phyloP scores from a whole-genome alignment of 768 basidiomycete species.

The Dentipellis sp. region DNA sequence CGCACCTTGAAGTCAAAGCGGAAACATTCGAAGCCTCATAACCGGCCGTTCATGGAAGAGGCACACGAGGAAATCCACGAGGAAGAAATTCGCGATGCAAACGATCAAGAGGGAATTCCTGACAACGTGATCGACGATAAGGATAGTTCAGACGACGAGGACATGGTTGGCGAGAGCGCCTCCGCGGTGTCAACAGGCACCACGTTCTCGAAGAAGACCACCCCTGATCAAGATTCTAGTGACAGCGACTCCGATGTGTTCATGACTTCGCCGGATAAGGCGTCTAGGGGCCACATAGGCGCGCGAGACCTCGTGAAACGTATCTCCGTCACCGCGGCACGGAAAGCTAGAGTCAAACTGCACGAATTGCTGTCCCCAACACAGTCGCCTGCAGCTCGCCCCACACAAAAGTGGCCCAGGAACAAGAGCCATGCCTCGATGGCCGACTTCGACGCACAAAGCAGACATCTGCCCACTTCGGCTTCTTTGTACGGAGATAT shows the following conservation, averaged over 20 bases:
- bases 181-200: slow-evolving; percentile 48
- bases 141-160: slow-evolving; percentile 26
- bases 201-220: slow-evolving; percentile 23
- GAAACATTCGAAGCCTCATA: slow-evolving; percentile 28
- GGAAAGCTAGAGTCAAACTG: slow-evolving; percentile 13
- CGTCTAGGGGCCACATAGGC: no score
- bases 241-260: slow-evolving; percentile 9
- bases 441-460: not conserved
- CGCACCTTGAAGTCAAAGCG: slow-evolving; percentile 41
- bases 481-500: not conserved
- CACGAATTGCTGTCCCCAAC: slow-evolving; percentile 6
- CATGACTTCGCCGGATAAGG: not conserved
- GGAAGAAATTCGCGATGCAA: slow-evolving; percentile 23
- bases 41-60: not conserved
- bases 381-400: not conserved
- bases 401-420: not conserved
- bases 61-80: slow-evolving; percentile 13
- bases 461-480: not conserved
- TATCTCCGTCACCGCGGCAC: slow-evolving; percentile 13
- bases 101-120: slow-evolving; percentile 13
- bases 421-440: not conserved
- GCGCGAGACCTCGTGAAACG: slow-evolving; percentile 10
- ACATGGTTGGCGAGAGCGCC: slow-evolving; percentile 33
- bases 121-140: not conserved
- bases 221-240: slow-evolving; percentile 14